Percentiles rank a stretch among this genome's conserved stretches.
Evolutionary conservation across 2,329 filamentous ascomycete genomes (phyloP).

Genomic region (Colletotrichum tamarilloi): DNA sequence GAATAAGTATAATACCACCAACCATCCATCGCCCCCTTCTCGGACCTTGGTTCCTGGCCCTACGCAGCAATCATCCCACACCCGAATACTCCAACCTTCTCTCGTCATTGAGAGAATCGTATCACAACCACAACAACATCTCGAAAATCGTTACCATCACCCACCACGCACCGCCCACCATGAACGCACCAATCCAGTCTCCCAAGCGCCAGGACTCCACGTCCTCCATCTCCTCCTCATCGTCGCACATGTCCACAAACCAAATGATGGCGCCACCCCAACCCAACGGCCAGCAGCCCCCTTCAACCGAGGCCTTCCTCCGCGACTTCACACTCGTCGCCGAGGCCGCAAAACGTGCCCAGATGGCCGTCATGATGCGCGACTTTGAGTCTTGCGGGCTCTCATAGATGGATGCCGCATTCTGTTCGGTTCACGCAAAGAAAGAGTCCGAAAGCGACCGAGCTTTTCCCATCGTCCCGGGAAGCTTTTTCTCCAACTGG

Average conservation of each 20-base stretch:
- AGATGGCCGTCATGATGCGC: conserved; percentile 88
- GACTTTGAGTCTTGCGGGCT: conserved; percentile 83
- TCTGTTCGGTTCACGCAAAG: not conserved
- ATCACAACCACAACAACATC: not conserved
- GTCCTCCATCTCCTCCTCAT: conserved; percentile 38
- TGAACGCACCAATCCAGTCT: conserved; percentile 36
- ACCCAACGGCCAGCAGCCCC: conserved; percentile 41
- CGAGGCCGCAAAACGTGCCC: conserved; percentile 91
- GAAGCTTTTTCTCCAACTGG: conserved; percentile 3
- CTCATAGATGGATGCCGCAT: conserved; percentile 40
- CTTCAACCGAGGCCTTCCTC: conserved; percentile 71
- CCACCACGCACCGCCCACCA: conserved; percentile 7
- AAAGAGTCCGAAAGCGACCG: not conserved
- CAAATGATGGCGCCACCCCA: conserved; percentile 39
- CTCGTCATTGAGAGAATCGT: not conserved
- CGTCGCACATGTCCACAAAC: conserved; percentile 44
- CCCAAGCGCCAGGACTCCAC: conserved; percentile 27
- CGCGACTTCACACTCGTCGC: conserved; percentile 87
- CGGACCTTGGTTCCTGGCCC: not conserved
- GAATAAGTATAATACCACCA: conserved; percentile 35
- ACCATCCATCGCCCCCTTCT: conserved; percentile 11
- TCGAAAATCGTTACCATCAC: not conserved
- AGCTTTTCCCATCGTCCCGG: not conserved
- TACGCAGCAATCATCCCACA: not conserved
- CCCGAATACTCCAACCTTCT: not conserved